Percentiles rank a stretch among this genome's conserved stretches.
phyloP scores from a whole-genome alignment of 139 green algal species.

The Chlorella ohadii region DNA sequence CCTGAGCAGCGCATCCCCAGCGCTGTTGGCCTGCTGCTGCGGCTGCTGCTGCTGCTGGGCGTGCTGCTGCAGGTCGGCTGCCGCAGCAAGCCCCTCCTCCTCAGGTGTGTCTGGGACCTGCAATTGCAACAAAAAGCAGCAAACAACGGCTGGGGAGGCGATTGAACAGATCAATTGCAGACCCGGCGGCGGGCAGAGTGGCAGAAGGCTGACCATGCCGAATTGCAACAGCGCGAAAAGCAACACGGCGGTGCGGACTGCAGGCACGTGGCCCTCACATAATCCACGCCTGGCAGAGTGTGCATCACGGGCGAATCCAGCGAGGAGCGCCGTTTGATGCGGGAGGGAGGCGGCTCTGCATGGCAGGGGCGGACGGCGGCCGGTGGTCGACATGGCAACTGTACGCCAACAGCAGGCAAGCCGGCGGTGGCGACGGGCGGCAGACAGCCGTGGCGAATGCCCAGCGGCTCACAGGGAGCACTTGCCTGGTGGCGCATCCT shows the following conservation, averaged over 20 bases:
- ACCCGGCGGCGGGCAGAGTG: background rate
- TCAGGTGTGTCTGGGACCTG: constrained; percentile 36
- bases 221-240: background rate
- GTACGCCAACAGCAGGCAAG: background rate
- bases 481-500: background rate
- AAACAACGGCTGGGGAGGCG: no score
- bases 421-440: background rate
- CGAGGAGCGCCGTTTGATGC: background rate
- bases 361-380: background rate
- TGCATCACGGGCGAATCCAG: background rate
- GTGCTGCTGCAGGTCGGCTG: background rate
- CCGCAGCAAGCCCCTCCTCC: background rate
- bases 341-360: background rate
- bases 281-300: constrained; percentile 13
- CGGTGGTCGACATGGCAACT: no score
- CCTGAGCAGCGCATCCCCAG: background rate
- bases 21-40: background rate
- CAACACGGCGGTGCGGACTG: no score
- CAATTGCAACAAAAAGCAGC: background rate
- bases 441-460: background rate
- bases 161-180: no score
- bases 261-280: background rate
- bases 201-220: background rate
- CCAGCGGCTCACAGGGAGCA: background rate
- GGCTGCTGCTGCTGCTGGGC: background rate